Percentiles rank a stretch among this genome's conserved stretches.
phyloP scores from a whole-genome alignment of 805 yeast species.

The Monosporozyma siamensis region DNA sequence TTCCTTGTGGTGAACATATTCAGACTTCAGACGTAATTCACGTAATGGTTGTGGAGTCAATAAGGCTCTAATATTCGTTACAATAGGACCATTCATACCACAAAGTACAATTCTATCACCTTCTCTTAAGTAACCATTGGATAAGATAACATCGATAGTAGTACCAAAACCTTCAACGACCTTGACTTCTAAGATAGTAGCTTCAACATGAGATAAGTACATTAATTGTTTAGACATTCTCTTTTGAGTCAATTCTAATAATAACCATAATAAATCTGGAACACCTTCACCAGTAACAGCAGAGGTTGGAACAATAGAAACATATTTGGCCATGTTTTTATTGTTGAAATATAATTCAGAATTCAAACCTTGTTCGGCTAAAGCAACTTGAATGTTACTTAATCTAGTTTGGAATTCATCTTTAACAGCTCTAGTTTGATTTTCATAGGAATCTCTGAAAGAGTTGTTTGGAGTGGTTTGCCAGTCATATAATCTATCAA shows the following conservation, averaged over 20 bases:
- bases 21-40: constrained; percentile 94
- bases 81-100: constrained; percentile 98
- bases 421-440: constrained; percentile 77
- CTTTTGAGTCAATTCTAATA: constrained; percentile 92
- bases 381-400: constrained; percentile 75
- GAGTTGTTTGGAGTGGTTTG: constrained; percentile 81
- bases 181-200: constrained; percentile 94
- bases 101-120: constrained; percentile 94
- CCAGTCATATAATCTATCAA: constrained; percentile 97
- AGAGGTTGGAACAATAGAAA: constrained; percentile 95
- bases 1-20: constrained; percentile 91
- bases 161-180: constrained; percentile 98
- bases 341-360: constrained; percentile 94
- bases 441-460: constrained; percentile 85
- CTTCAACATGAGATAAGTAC: constrained; percentile 85
- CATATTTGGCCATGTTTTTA: constrained; percentile 86
- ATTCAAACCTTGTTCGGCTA: constrained; percentile 97
- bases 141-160: constrained; percentile 92
- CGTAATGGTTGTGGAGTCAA: constrained; percentile 96
- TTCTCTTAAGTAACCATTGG: constrained; percentile 92
- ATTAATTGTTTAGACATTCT: constrained; percentile 98
- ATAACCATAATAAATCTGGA: constrained; percentile 93
- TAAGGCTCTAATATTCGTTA: constrained; percentile 89
- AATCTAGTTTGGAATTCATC: constrained; percentile 86
- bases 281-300: constrained; percentile 99